These are phyloP conservation scores for Ophiostoma sp. DNA, from an alignment of 2,329 filamentous ascomycete species.

Conservation along the genomic window DNA sequence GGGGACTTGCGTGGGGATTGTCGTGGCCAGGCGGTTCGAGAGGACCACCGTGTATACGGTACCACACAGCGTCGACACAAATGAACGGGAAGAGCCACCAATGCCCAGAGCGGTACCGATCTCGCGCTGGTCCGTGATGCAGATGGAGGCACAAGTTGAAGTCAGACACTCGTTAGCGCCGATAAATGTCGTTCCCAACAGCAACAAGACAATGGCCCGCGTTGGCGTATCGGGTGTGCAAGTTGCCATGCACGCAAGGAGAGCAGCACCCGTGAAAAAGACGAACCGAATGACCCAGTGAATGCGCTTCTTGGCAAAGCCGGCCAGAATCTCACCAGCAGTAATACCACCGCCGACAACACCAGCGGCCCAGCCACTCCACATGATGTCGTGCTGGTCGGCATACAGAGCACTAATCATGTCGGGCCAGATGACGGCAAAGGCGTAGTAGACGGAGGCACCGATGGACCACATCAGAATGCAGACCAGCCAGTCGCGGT, in stretches of 20 bases:
- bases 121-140: slow-evolving; percentile 39
- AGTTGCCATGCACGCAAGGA: slow-evolving; percentile 37
- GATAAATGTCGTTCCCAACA: slow-evolving; percentile 39
- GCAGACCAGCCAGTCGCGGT: slow-evolving; percentile 38
- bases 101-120: slow-evolving; percentile 41
- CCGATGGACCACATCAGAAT: slow-evolving; percentile 39
- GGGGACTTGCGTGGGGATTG: slow-evolving; percentile 37
- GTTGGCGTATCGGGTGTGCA: slow-evolving; percentile 35
- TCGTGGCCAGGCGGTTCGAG: slow-evolving; percentile 36
- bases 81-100: slow-evolving; percentile 41
- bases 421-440: slow-evolving; percentile 41
- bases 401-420: slow-evolving; percentile 39
- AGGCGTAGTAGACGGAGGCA: slow-evolving; percentile 42
- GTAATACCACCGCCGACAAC: slow-evolving; percentile 36
- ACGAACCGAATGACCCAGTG: slow-evolving; percentile 38
- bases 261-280: slow-evolving; percentile 35
- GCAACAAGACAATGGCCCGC: slow-evolving; percentile 35
- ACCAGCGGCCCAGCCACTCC: slow-evolving; percentile 33
- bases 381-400: slow-evolving; percentile 32
- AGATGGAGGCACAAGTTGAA: slow-evolving; percentile 39
- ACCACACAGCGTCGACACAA: slow-evolving; percentile 38
- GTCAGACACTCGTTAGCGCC: slow-evolving; percentile 41
- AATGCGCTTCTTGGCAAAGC: slow-evolving; percentile 34
- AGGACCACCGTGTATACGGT: slow-evolving; percentile 41
- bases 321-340: slow-evolving; percentile 34